Evolutionary conservation across 2,329 filamentous ascomycete genomes (phyloP).

Genomic region (Amesomyces nigricolor): DNA sequence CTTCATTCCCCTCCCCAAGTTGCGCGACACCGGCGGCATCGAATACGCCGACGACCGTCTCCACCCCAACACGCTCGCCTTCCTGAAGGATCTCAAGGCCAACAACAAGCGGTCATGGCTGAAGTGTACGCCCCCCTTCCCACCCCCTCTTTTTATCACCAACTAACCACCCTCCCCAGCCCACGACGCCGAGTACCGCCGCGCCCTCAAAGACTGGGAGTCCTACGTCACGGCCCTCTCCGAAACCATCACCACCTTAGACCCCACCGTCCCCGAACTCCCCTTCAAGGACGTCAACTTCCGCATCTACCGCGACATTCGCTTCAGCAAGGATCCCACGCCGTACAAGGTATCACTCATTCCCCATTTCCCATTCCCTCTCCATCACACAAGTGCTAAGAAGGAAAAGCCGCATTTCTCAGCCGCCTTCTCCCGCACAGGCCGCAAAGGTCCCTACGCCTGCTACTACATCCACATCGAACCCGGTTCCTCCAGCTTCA

Average conservation of each 20-base stretch:
- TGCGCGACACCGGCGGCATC: slow-evolving; percentile 38
- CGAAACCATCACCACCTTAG: slow-evolving; percentile 62
- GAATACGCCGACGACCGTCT: slow-evolving; percentile 48
- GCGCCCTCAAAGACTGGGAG: slow-evolving; percentile 74
- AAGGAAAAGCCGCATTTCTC: slow-evolving; percentile 77
- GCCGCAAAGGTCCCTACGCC: slow-evolving; percentile 80
- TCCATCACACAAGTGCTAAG: too few species aligned
- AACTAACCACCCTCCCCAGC: slow-evolving; percentile 40
- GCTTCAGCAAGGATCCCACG: slow-evolving; percentile 77
- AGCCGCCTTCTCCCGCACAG: slow-evolving; percentile 81
- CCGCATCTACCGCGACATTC: slow-evolving; percentile 79
- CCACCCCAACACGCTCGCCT: slow-evolving; percentile 54
- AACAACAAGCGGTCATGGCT: slow-evolving; percentile 57
- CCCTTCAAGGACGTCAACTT: slow-evolving; percentile 82
- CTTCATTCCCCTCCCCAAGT: slow-evolving; percentile 38
- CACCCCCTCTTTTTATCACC: slow-evolving; percentile 2
- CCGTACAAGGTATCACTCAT: slow-evolving; percentile 68
- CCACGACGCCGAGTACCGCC: slow-evolving; percentile 73
- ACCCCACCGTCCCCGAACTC: slow-evolving; percentile 79
- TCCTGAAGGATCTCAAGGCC: slow-evolving; percentile 52
- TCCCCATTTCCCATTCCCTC: neutral
- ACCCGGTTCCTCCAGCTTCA: slow-evolving; percentile 58
- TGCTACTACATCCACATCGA: slow-evolving; percentile 84
- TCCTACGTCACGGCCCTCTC: slow-evolving; percentile 70
- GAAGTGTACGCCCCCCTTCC: slow-evolving; percentile 40